Evolutionary conservation across 2,329 filamentous ascomycete genomes (phyloP).

Genomic region (Calycina marina): DNA sequence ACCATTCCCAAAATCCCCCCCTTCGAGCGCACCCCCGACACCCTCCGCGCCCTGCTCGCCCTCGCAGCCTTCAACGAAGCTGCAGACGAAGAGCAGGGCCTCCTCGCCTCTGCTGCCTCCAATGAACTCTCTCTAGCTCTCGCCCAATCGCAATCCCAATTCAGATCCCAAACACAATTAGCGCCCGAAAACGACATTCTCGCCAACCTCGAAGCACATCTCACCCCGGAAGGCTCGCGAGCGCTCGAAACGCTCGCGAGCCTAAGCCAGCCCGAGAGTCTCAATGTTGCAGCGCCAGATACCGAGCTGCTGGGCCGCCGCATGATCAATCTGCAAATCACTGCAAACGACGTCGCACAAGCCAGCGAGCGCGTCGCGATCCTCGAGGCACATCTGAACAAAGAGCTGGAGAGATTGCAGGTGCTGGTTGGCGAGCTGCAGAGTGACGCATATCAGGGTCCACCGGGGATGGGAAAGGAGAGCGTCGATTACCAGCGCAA

Average conservation of each 20-base stretch:
- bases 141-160: no score
- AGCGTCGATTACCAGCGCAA: constrained; percentile 63
- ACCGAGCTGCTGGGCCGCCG: constrained; percentile 33
- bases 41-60: constrained; percentile 58
- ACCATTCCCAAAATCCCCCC: constrained; percentile 37
- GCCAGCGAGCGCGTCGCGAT: constrained; percentile 36
- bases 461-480: constrained; percentile 25
- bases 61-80: constrained; percentile 64
- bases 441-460: constrained; percentile 32
- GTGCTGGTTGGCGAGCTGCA: constrained; percentile 29
- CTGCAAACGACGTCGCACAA: constrained; percentile 38
- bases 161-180: no score
- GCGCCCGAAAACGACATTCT: constrained; percentile 30
- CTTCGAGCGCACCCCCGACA: constrained; percentile 81
- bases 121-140: no score
- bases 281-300: constrained; percentile 27
- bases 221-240: constrained; percentile 38
- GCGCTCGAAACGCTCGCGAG: constrained; percentile 44
- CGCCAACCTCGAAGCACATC: constrained; percentile 35
- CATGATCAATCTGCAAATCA: constrained; percentile 41
- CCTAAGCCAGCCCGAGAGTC: constrained; percentile 29
- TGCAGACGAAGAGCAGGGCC: constrained; percentile 53
- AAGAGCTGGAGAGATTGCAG: constrained; percentile 30
- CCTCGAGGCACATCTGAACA: constrained; percentile 40
- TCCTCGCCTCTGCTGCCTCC: no score